These are phyloP conservation scores for Babesia bovis DNA, from an alignment of 169 alveolate species.

Conservation along the genomic window DNA sequence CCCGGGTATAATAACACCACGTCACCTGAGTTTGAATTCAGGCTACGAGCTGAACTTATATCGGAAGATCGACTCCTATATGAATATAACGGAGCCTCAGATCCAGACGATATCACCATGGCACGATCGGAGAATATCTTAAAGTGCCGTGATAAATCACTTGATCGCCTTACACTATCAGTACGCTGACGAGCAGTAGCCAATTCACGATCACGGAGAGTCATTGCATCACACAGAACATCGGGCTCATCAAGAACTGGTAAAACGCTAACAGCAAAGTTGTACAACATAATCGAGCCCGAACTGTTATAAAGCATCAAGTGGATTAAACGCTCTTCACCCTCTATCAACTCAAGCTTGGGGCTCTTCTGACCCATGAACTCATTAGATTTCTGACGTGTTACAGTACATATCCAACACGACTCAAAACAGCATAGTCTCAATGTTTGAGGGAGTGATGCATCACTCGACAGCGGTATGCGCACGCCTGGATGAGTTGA, in stretches of 20 bases:
- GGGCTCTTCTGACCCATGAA: not conserved
- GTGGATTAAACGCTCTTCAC: conserved; percentile 27
- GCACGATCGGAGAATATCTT: conserved; percentile 10
- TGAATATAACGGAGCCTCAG: not conserved
- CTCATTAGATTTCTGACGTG: conserved; percentile 15
- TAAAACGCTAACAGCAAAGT: conserved; percentile 16
- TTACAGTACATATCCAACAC: conserved; percentile 15
- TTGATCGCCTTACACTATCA: not conserved
- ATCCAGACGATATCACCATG: not conserved
- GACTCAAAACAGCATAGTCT: conserved; percentile 5
- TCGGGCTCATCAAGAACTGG: conserved; percentile 34
- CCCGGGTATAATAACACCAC: conserved; percentile 14
- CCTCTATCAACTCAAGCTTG: conserved; percentile 1
- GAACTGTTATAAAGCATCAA: conserved; percentile 29
- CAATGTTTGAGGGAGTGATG: conserved; percentile 24
- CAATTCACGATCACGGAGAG: conserved; percentile 22
- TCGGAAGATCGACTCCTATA: not conserved
- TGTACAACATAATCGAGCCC: not conserved
- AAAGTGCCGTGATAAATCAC: conserved; percentile 1
- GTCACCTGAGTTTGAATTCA: not conserved
- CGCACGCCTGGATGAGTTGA: conserved; percentile 1
- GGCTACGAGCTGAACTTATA: not conserved
- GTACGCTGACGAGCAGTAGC: conserved; percentile 13
- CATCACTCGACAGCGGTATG: not conserved
- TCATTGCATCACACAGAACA: conserved; percentile 5